Conservation (phyloP, 1,284 basidiomycete genomes). For the Bjerkandera adusta region DNA sequence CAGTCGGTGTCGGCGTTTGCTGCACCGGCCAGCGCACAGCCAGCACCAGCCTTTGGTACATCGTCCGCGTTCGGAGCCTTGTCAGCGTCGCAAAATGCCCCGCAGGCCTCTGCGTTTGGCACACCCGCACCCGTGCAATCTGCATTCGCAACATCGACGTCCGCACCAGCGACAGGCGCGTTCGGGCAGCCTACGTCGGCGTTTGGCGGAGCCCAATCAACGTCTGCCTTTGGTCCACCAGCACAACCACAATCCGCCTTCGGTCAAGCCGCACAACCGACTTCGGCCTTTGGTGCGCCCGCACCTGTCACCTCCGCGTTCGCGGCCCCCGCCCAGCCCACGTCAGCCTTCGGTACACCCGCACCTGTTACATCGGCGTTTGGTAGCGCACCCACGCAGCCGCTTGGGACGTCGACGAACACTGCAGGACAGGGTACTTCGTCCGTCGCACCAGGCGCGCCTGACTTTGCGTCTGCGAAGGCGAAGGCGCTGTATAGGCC, state of each 20-base stretch:
- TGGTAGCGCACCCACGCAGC: slow-evolving; percentile 11
- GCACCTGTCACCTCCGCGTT: slow-evolving; percentile 16
- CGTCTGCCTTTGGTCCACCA: slow-evolving; percentile 23
- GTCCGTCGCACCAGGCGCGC: slow-evolving; percentile 23
- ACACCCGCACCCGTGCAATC: slow-evolving; percentile 14
- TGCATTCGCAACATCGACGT: too few species aligned
- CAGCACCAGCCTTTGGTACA: slow-evolving; percentile 21
- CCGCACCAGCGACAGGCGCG: slow-evolving; percentile 17
- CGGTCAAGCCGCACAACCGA: slow-evolving; percentile 8
- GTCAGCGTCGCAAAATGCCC: slow-evolving; percentile 12
- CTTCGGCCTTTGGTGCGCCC: slow-evolving; percentile 26
- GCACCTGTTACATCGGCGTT: slow-evolving; percentile 1
- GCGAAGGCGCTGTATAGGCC: slow-evolving; percentile 38
- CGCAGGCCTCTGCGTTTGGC: slow-evolving; percentile 32
- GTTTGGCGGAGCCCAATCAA: slow-evolving; percentile 25
- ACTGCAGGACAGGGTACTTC: slow-evolving; percentile 4
- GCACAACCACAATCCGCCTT: slow-evolving; percentile 19
- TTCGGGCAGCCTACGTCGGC: slow-evolving; percentile 19
- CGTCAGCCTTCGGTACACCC: slow-evolving; percentile 3
- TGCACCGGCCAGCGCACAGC: slow-evolving; percentile 13
- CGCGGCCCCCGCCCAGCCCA: slow-evolving; percentile 12
- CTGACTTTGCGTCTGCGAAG: slow-evolving; percentile 41
- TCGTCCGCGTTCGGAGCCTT: slow-evolving; percentile 31
- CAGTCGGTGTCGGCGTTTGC: slow-evolving; percentile 26
- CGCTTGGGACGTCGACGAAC: slow-evolving; percentile 13